Base-by-base conservation (phyloP, 441 rosid genomes). In the Populus hybrid region DNA sequence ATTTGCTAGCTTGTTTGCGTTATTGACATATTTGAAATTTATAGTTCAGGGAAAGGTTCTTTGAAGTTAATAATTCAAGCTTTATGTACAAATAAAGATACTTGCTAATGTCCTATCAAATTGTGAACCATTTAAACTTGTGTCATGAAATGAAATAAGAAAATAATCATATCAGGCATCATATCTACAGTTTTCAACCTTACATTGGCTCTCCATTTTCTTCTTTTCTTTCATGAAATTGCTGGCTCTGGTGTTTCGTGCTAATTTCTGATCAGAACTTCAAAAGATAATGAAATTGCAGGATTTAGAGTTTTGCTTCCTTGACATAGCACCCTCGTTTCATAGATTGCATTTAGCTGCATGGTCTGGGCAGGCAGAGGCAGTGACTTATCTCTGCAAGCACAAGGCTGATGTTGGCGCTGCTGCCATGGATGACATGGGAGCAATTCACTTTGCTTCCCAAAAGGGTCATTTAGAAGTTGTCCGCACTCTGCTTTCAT, bases 371-470 rank as follows among this genome's bases (percentile, higher is more conserved):
- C 92, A 94, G 63, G 83, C 85, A 30, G 86, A 89, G 84, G 93
- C 90, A 16, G 95, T 89, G 61, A 87, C 83, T 82, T 91, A 89
- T 80, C 90, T 95, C 72, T 94, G 98, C 92, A 89, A 92, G 83
- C 82, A 91, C 66, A 95, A 92, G 81, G 99, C 98, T 1, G 99
- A 95, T 88, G 92, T 84, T 16, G 93, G 98, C 32, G 98, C 99
- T 73, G 93, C 97, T 68, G 98, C 99, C 40, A 88, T 94, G 85
- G 99, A 95, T 80, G 97, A 95, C 83, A 94, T 94, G 98, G 93
- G 97, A 12, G 98, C 98, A 3, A 86, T 95, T 78, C 98, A 94
- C 85, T 95, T 95, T 86, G 99, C 98, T 32, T 87, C 94, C 16
- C 97, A 92, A 70, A 95, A 94, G 82, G 98, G 98, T n/a, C 97